These are phyloP conservation scores for Ceratobasidium sp. DNA, from an alignment of 1,284 basidiomycete genomes.

Conservation along the genomic window DNA sequence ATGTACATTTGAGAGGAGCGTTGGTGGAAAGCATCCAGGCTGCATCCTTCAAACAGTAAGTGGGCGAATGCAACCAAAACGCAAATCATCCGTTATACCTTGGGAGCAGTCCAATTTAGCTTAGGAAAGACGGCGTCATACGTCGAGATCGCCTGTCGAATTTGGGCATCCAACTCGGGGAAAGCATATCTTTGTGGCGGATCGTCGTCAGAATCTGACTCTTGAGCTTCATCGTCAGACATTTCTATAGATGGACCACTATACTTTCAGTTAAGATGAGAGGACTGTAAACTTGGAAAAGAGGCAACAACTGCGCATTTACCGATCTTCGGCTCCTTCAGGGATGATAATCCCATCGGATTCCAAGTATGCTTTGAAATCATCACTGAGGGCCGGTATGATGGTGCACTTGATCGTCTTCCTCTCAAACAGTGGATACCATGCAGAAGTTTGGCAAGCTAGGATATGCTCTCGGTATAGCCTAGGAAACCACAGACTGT, in stretches of 20 bases:
- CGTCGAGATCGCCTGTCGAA: constrained; percentile 69
- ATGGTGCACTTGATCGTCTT: constrained; percentile 80
- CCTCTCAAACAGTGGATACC: constrained; percentile 80
- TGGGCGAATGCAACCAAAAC: not conserved
- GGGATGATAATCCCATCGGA: constrained; percentile 84
- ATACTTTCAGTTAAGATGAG: constrained; percentile 46
- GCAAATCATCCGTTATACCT: constrained; percentile 57
- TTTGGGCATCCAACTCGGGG: constrained; percentile 78
- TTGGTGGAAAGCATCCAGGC: constrained; percentile 91
- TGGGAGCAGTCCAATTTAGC: constrained; percentile 90
- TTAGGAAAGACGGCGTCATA: constrained; percentile 94
- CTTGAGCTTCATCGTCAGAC: constrained; percentile 61
- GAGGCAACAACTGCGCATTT: too few species aligned
- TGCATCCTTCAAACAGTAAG: constrained; percentile 69
- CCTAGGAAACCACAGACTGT: constrained; percentile 57
- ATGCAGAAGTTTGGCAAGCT: constrained; percentile 84
- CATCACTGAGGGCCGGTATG: constrained; percentile 70
- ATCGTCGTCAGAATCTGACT: constrained; percentile 43
- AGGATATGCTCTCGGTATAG: constrained; percentile 64
- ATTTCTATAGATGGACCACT: constrained; percentile 55
- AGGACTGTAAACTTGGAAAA: too few species aligned
- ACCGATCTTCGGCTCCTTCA: constrained; percentile 79
- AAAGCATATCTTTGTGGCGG: constrained; percentile 60
- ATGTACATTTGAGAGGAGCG: constrained; percentile 84
- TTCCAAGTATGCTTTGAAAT: constrained; percentile 77